Evolutionary conservation across 1,139 yeast genomes (phyloP).

Genomic region (Schwanniomyces etchellsii): DNA sequence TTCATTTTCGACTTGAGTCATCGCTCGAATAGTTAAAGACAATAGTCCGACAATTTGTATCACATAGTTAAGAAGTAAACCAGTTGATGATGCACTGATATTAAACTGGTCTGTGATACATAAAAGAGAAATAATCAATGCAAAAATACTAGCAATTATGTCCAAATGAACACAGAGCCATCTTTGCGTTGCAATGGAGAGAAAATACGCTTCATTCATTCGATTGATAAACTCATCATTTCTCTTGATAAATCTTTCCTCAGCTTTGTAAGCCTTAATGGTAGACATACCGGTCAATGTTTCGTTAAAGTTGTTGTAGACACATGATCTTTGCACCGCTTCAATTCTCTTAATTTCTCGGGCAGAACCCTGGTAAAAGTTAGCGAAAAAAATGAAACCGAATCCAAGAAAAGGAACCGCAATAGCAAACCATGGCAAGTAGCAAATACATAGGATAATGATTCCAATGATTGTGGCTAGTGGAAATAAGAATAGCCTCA

Average conservation of each 20-base stretch:
- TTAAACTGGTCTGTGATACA: slow-evolving; percentile 37
- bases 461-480: slow-evolving; percentile 37
- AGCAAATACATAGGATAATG: slow-evolving; percentile 36
- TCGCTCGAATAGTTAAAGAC: slow-evolving; percentile 36
- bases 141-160: slow-evolving; percentile 32
- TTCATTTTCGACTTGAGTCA: slow-evolving; percentile 43
- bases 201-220: slow-evolving; percentile 40
- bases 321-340: slow-evolving; percentile 40
- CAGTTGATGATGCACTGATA: slow-evolving; percentile 40
- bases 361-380: slow-evolving; percentile 39
- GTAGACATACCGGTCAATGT: slow-evolving; percentile 41
- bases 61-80: slow-evolving; percentile 38
- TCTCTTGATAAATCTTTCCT: slow-evolving; percentile 24
- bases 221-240: slow-evolving; percentile 31
- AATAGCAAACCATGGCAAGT: slow-evolving; percentile 43
- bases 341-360: slow-evolving; percentile 42
- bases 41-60: slow-evolving; percentile 40
- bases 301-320: slow-evolving; percentile 42
- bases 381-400: slow-evolving; percentile 27
- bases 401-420: slow-evolving; percentile 36
- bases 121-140: slow-evolving; percentile 33
- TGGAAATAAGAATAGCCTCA: slow-evolving; percentile 36
- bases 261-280: slow-evolving; percentile 33
- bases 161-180: slow-evolving; percentile 42
- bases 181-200: slow-evolving; percentile 39